Evolutionary conservation across 306 rosid genomes (phyloP).

Genomic region (Corylus avellana): DNA sequence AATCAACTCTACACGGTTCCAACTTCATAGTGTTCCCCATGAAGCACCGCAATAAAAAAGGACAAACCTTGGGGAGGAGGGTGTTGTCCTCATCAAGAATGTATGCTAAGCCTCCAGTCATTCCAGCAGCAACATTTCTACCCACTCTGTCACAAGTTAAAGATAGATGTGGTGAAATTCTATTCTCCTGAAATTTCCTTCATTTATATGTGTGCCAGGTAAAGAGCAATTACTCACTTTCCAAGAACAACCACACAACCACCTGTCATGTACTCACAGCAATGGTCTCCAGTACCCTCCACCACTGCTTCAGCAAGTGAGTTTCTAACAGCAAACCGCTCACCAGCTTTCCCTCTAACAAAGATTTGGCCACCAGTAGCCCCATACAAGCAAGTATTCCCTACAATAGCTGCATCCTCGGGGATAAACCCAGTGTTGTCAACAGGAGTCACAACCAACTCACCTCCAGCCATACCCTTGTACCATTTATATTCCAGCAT

Average conservation of each 20-base stretch:
- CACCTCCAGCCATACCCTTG: slow-evolving; percentile 98
- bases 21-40: too few relatives aligned
- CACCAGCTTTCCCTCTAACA: slow-evolving; percentile 95
- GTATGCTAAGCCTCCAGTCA: slow-evolving; percentile 98
- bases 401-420: slow-evolving; percentile 95
- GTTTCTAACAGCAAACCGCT: slow-evolving; percentile 97
- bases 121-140: slow-evolving; percentile 99
- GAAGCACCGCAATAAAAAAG: not conserved
- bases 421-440: slow-evolving; percentile 80
- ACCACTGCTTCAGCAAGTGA: slow-evolving; percentile 97
- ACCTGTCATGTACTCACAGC: slow-evolving; percentile 98
- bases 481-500: slow-evolving; percentile 33
- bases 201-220: slow-evolving; percentile 10
- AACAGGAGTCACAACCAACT: slow-evolving; percentile 84
- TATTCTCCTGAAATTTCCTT: slow-evolving; percentile 11
- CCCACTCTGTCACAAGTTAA: slow-evolving; percentile 79
- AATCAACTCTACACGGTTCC: not conserved
- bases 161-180: slow-evolving; percentile 23
- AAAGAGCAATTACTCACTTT: slow-evolving; percentile 69
- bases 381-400: slow-evolving; percentile 97
- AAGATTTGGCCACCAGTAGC: slow-evolving; percentile 98
- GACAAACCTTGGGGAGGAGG: slow-evolving; percentile 82
- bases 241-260: slow-evolving; percentile 94
- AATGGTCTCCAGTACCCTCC: slow-evolving; percentile 98
- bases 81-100: slow-evolving; percentile 88